phyloP scores from a whole-genome alignment of 768 basidiomycete genomes.

The Lactifluus subvellereus region DNA sequence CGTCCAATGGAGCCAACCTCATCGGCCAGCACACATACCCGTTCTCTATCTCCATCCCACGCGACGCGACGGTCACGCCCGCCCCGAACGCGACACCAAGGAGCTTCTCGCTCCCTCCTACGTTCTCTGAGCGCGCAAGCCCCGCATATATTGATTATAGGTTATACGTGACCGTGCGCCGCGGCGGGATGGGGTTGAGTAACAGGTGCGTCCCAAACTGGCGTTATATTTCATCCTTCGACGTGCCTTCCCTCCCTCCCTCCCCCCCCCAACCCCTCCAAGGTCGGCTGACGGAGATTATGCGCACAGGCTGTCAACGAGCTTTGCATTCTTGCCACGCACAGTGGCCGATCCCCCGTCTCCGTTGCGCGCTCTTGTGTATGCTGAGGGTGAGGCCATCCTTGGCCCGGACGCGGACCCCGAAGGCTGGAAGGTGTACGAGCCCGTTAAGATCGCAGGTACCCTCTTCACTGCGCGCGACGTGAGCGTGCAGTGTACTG shows the following conservation, averaged over 20 bases:
- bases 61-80: background rate
- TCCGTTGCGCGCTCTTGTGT: constrained; percentile 34
- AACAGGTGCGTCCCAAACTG: constrained; percentile 36
- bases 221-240: background rate
- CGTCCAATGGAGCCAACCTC: constrained; percentile 4
- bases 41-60: constrained; percentile 17
- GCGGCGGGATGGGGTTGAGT: constrained; percentile 44
- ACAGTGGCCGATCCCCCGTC: constrained; percentile 35
- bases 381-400: constrained; percentile 31
- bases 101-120: constrained; percentile 13
- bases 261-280: background rate
- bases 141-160: constrained; percentile 54
- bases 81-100: background rate
- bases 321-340: constrained; percentile 33
- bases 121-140: constrained; percentile 39
- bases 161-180: constrained; percentile 44
- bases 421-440: constrained; percentile 36
- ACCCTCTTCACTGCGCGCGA: constrained; percentile 33
- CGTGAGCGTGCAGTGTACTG: constrained; percentile 31
- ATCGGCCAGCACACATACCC: constrained; percentile 7
- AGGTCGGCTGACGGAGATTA: background rate
- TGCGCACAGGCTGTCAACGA: constrained; percentile 31
- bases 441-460: constrained; percentile 32
- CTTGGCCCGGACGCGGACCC: constrained; percentile 38
- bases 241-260: background rate